Evolutionary conservation across 2,329 filamentous ascomycete genomes (phyloP).

Genomic region (Clarireedia monteithiana): DNA sequence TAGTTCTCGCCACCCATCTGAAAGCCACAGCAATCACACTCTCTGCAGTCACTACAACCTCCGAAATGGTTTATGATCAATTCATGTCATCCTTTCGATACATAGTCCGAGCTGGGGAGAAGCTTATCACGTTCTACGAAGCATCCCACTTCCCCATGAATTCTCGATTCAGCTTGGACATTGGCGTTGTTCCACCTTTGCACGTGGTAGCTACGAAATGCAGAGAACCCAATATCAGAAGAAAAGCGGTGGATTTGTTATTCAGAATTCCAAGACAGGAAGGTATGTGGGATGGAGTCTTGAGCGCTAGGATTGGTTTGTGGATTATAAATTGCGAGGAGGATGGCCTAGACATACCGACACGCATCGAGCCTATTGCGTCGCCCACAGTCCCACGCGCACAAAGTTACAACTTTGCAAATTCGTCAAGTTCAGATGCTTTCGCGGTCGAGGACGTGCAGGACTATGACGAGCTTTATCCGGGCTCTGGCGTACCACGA

Average conservation of each 20-base stretch:
- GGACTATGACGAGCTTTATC: background rate
- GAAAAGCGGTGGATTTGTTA: conserved; percentile 54
- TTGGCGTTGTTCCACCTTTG: conserved; percentile 57
- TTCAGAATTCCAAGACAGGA: conserved; percentile 52
- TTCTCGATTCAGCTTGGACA: conserved; percentile 51
- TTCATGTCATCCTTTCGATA: conserved; percentile 20
- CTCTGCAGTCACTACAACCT: conserved; percentile 13
- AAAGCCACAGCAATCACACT: conserved; percentile 19
- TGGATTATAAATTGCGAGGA: conserved; percentile 25
- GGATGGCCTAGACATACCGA: conserved; percentile 17
- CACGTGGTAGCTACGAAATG: conserved; percentile 62
- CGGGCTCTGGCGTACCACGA: background rate
- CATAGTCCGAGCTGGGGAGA: conserved; percentile 17
- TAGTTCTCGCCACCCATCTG: conserved; percentile 9
- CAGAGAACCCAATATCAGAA: conserved; percentile 46
- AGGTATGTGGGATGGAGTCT: conserved; percentile 54
- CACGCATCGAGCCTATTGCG: background rate
- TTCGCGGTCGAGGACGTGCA: background rate
- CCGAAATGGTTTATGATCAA: conserved; percentile 24
- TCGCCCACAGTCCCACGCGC: background rate
- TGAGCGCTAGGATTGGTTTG: conserved; percentile 21
- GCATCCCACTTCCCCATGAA: conserved; percentile 15
- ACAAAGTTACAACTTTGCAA: background rate
- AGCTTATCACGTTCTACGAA: conserved; percentile 12
- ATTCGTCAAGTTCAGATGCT: background rate